Base-by-base conservation (phyloP, 2,329 filamentous ascomycete genomes). In the Epichloe brachyelytri region DNA sequence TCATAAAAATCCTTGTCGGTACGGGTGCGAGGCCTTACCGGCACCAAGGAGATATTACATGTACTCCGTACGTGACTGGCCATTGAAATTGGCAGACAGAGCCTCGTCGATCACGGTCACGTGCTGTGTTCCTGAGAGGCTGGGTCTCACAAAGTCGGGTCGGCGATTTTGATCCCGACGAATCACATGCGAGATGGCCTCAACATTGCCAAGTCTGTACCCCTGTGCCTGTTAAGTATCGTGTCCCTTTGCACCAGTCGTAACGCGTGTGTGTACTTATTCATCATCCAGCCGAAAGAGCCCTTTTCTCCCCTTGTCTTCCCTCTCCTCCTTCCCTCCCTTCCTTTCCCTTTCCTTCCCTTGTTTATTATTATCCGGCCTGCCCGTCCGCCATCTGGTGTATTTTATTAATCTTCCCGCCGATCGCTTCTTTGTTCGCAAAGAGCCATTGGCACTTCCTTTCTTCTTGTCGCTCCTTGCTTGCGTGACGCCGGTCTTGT, bases 401-500 rank as follows among this genome's bases (percentile, higher is more conserved):
- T 37, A 55, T 58, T 59, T 62, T 56, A 59, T 61, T 63, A 44
- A 37, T 38, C 30, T 10, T 34, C 8, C 33, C 7, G 43, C 30
- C n/a, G 20, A 50, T 43, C 40, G 38, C 20, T 37, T 50, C 20
- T 47, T 45, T 40, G 39, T 26, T 48, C 14, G 33, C 39, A 40
- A 44, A 50, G 39, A 38, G 22, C 15, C 48, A 38, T 46, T 43
- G 51, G 19, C 46, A 43, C 40, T 63, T 61, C 60, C 56, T 10
- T 41, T 53, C 57, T 67, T 66, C 63, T 62, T 60, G 65, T 68
- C 66, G 61, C 58, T 68, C 65, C 60, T 68, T 68, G 49, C 57
- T 56, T 55, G 48, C 30, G 19, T 47, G 46, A 40, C 44, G 45
- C 51, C 34, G 26, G 20, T 50, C 36, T 47, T 49, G 41, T 53